Conservation (phyloP, 2,329 filamentous ascomycete genomes). For the Ascochyta fabae region DNA sequence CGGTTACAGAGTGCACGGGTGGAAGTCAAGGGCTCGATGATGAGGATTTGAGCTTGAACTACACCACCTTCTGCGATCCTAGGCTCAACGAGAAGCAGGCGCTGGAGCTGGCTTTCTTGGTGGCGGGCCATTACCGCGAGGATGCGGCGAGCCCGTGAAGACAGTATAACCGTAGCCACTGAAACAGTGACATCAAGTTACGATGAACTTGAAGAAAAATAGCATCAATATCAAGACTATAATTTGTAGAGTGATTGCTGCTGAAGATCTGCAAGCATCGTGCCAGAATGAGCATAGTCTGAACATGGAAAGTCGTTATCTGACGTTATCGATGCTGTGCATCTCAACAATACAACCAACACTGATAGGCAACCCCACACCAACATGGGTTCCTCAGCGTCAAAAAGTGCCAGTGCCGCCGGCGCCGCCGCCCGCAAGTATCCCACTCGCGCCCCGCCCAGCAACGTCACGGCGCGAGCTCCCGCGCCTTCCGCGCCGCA, state of each 20-base stretch:
- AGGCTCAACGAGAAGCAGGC: constrained; percentile 97
- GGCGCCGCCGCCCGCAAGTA: constrained; percentile 62
- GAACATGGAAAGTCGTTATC: constrained; percentile 20
- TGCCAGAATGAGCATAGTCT: neutral
- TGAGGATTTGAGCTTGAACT: constrained; percentile 86
- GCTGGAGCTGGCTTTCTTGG: constrained; percentile 89
- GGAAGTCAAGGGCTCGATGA: constrained; percentile 87
- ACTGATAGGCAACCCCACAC: constrained; percentile 8
- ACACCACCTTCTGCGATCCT: constrained; percentile 96
- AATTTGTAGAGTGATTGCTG: no score
- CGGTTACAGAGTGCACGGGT: constrained; percentile 93
- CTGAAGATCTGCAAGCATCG: no score
- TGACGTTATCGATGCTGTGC: constrained; percentile 32
- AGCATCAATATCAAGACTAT: no score
- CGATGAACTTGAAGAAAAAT: no score
- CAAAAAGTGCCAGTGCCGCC: constrained; percentile 61
- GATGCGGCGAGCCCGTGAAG: constrained; percentile 32
- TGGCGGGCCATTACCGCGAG: constrained; percentile 79
- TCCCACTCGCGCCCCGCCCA: constrained; percentile 55
- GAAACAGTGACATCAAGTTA: neutral
- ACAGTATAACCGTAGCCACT: neutral
- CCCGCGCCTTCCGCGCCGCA: constrained; percentile 40
- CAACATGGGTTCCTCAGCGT: constrained; percentile 64
- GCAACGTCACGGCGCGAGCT: constrained; percentile 41
- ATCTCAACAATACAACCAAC: constrained; percentile 29